Conservation (phyloP, 2,329 filamentous ascomycete species). For the Fusarium albidum region DNA sequence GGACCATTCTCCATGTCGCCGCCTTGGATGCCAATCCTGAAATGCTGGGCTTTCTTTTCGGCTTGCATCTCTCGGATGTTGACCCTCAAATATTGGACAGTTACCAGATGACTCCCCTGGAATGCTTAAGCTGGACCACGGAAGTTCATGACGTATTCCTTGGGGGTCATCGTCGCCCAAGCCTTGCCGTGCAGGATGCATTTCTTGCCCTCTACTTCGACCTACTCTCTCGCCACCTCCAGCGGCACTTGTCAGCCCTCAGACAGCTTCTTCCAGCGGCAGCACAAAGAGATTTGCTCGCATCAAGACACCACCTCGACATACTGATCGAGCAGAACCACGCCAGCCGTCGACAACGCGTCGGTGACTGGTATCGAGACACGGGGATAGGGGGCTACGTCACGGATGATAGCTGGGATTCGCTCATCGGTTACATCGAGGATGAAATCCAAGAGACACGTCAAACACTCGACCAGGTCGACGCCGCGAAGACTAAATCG, state of each 20-base stretch:
- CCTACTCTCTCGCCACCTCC: background rate
- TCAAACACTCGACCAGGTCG: accelerated
- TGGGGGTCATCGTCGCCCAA: accelerated
- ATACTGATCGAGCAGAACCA: background rate
- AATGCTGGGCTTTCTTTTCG: background rate
- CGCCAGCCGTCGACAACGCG: accelerated
- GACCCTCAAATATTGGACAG: background rate
- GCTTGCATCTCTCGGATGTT: background rate
- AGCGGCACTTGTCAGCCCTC: background rate
- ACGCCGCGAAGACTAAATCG: background rate
- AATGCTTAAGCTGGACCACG: accelerated
- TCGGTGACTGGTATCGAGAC: conserved; percentile 16
- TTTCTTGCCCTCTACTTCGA: conserved; percentile 18
- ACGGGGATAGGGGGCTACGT: conserved; percentile 9
- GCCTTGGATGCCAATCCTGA: accelerated
- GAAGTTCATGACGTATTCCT: accelerated
- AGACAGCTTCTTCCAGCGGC: background rate
- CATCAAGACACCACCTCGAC: background rate
- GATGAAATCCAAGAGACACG: background rate
- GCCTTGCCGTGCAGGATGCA: accelerated
- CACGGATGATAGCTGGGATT: conserved; percentile 2
- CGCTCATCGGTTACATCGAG: background rate
- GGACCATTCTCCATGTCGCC: accelerated
- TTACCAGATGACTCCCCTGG: accelerated
- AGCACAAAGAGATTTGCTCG: accelerated